Evolutionary conservation across 1,284 basidiomycete species (phyloP).

Genomic region (Moesziomyces antarcticus): DNA sequence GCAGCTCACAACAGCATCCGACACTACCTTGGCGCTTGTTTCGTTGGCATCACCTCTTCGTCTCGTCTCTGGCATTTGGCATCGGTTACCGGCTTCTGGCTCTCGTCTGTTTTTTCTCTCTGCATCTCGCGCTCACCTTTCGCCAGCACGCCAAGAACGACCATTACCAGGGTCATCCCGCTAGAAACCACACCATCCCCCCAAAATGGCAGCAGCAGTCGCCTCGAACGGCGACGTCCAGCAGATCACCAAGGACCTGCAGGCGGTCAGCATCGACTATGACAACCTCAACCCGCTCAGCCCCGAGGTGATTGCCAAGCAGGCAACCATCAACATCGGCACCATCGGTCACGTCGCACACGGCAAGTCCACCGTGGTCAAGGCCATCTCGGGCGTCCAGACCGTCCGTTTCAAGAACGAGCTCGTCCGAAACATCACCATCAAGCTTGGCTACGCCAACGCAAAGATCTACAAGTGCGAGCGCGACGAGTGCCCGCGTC

Average conservation of each 20-base stretch:
- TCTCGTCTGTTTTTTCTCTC: background rate
- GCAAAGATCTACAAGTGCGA: slow-evolving; percentile 99
- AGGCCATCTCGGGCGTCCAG: slow-evolving; percentile 98
- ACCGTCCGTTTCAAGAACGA: slow-evolving; percentile 99
- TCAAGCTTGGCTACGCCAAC: slow-evolving; percentile 97
- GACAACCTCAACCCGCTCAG: slow-evolving; percentile 83
- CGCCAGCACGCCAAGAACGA: slow-evolving; percentile 3
- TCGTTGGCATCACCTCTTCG: slow-evolving; percentile 10
- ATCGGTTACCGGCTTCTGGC: slow-evolving; percentile 12
- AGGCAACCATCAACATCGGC: slow-evolving; percentile 74
- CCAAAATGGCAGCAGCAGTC: slow-evolving; percentile 50
- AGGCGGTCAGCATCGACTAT: slow-evolving; percentile 41
- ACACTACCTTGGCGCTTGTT: slow-evolving; percentile 1
- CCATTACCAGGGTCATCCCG: background rate
- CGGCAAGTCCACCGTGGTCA: slow-evolving; percentile 98
- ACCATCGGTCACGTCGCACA: slow-evolving; percentile 73
- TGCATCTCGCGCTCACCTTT: slow-evolving; percentile 7
- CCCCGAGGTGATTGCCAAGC: slow-evolving; percentile 96
- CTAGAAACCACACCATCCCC: background rate
- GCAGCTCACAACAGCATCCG: background rate
- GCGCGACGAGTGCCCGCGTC: slow-evolving; percentile 89
- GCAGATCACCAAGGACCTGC: slow-evolving; percentile 43
- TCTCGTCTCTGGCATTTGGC: slow-evolving; percentile 2
- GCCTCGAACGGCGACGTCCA: slow-evolving; percentile 41
- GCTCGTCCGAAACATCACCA: slow-evolving; percentile 86